These are phyloP conservation scores for Boletus rufocinnamomeus DNA, from an alignment of 768 basidiomycete species.

Conservation along the genomic window DNA sequence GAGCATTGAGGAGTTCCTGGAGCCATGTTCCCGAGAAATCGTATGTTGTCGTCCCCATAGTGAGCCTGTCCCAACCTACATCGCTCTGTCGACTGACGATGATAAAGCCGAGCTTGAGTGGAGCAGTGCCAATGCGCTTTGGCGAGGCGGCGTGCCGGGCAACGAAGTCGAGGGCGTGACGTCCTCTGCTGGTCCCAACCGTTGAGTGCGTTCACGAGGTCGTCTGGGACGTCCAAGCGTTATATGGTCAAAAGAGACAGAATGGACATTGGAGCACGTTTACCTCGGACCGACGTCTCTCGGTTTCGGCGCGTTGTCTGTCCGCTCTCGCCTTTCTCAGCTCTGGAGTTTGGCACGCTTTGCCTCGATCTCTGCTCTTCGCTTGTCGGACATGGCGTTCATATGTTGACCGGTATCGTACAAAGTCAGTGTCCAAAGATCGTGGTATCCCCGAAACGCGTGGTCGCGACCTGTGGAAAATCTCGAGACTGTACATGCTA, in stretches of 20 bases:
- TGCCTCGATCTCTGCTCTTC: constrained; percentile 86
- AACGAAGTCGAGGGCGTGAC: constrained; percentile 71
- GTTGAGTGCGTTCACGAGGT: constrained; percentile 62
- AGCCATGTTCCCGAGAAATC: constrained; percentile 51
- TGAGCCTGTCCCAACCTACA: constrained; percentile 49
- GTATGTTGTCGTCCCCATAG: constrained; percentile 45
- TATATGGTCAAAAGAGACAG: constrained; percentile 1
- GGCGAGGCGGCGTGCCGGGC: constrained; percentile 66
- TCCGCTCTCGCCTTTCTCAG: constrained; percentile 77
- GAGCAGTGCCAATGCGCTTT: constrained; percentile 36
- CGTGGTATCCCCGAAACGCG: neutral
- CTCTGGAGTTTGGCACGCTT: constrained; percentile 85
- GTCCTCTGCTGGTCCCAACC: constrained; percentile 45
- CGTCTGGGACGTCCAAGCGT: constrained; percentile 35
- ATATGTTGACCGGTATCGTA: neutral
- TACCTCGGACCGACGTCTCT: constrained; percentile 36
- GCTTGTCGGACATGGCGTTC: constrained; percentile 57
- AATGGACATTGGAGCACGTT: neutral
- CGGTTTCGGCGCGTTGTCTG: constrained; percentile 56
- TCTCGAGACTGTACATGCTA: neutral
- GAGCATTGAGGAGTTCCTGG: constrained; percentile 66
- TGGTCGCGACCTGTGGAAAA: constrained; percentile 22
- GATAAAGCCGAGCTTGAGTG: constrained; percentile 41
- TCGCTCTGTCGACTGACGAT: constrained; percentile 74
- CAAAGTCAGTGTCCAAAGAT: neutral